phyloP scores from a whole-genome alignment of 2,329 filamentous ascomycete genomes.

The Pseudocercospora pini-densiflorae region DNA sequence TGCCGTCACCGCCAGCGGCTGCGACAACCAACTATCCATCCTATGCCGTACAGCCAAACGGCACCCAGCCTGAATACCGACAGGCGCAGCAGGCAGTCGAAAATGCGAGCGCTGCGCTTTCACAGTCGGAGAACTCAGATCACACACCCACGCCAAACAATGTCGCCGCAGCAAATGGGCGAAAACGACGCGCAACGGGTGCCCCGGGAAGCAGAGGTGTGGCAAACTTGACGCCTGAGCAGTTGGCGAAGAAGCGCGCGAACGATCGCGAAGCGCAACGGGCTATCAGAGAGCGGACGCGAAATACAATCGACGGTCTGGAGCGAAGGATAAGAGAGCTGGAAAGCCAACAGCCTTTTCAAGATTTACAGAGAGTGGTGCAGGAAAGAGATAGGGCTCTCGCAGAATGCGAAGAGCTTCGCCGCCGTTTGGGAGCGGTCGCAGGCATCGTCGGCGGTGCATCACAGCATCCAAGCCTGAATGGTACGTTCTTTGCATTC shows the following conservation, averaged over 20 bases:
- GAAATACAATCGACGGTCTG: slow-evolving; percentile 75
- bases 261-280: slow-evolving; percentile 90
- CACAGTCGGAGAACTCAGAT: slow-evolving; percentile 11
- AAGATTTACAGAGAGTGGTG: slow-evolving; percentile 77
- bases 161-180: slow-evolving; percentile 30
- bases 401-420: slow-evolving; percentile 80
- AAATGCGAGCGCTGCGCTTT: slow-evolving; percentile 40
- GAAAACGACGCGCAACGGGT: slow-evolving; percentile 43
- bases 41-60: slow-evolving; percentile 5
- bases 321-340: slow-evolving; percentile 75
- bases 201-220: slow-evolving; percentile 66
- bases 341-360: slow-evolving; percentile 78
- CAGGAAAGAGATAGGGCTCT: slow-evolving; percentile 71
- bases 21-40: background rate
- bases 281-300: slow-evolving; percentile 81
- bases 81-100: slow-evolving; percentile 50
- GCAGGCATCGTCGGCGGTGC: slow-evolving; percentile 34
- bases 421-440: slow-evolving; percentile 59
- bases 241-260: slow-evolving; percentile 85
- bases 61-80: slow-evolving; percentile 37
- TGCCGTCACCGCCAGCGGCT: slow-evolving; percentile 4
- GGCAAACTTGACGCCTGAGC: slow-evolving; percentile 83
- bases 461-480: slow-evolving; percentile 30
- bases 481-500: slow-evolving; percentile 36
- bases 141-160: slow-evolving; percentile 27